Conservation (phyloP, 106 monocot genomes). For the Allium fistulosum region DNA sequence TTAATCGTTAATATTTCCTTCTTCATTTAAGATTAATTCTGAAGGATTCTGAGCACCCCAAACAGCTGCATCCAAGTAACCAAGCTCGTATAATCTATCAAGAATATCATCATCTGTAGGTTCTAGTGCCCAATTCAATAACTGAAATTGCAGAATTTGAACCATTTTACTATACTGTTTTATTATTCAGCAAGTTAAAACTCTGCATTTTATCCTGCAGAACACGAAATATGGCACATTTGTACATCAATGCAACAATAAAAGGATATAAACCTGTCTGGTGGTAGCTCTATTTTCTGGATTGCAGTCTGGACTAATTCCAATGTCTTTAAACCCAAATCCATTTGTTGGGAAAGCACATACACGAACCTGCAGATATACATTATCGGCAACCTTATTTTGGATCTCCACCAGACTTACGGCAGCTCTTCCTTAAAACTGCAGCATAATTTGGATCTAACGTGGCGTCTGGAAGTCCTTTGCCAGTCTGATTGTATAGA, state of each 20-base stretch:
- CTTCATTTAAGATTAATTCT: conserved; percentile 23
- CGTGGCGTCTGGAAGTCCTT: no score
- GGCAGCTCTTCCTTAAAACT: no score
- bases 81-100: conserved; percentile 72
- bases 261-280: conserved; percentile 49
- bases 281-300: conserved; percentile 67
- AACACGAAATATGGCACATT: no score
- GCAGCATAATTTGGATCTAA: no score
- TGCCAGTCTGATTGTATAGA: no score
- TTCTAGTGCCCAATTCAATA: conserved; percentile 92
- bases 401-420: no score
- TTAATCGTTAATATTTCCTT: conserved; percentile 2
- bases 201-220: no score
- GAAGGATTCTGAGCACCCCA: conserved; percentile 82
- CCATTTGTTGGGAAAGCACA: conserved; percentile 71
- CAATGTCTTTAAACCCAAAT: conserved; percentile 63
- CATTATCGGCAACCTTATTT: no score
- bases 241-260: not conserved
- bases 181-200: not conserved
- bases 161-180: no score
- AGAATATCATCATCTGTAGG: conserved; percentile 87
- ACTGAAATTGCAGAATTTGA: conserved; percentile 27
- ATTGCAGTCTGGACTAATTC: conserved; percentile 91
- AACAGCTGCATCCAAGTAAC: conserved; percentile 72
- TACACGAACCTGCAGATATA: conserved; percentile 49